Evolutionary conservation across 352 stramenopile genomes (phyloP).

Genomic region (Peronosclerospora sorghi): DNA sequence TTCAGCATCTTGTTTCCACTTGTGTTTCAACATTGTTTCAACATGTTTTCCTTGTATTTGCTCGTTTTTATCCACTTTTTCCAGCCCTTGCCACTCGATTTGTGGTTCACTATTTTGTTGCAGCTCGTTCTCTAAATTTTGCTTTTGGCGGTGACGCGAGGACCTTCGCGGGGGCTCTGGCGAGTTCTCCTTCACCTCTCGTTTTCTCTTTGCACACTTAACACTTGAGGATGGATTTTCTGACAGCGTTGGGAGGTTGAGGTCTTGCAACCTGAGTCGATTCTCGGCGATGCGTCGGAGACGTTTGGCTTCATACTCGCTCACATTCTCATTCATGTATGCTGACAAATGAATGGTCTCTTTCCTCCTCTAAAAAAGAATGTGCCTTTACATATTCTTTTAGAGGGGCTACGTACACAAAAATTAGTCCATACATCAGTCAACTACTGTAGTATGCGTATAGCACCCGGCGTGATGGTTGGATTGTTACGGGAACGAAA

Average conservation of each 20-base stretch:
- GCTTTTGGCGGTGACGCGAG: conserved; percentile 3
- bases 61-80: conserved; percentile 5
- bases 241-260: conserved; percentile 17
- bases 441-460: no score
- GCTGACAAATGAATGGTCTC: conserved; percentile 10
- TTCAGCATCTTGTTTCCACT: not conserved
- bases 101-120: conserved; percentile 1
- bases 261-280: conserved; percentile 24
- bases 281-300: conserved; percentile 46
- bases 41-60: no score
- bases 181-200: conserved; percentile 1
- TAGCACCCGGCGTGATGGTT: no score
- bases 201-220: conserved; percentile 5
- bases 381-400: not conserved
- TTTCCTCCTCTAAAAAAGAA: not conserved
- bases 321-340: conserved; percentile 8
- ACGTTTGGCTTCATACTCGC: conserved; percentile 56
- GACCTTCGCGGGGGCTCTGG: conserved; percentile 9
- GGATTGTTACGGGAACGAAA: no score
- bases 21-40: conserved; percentile 1
- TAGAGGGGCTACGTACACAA: no score
- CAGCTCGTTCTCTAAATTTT: conserved; percentile 2
- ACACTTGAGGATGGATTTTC: not conserved
- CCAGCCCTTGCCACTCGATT: not conserved
- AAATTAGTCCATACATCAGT: no score